Evolutionary conservation across 2,329 filamentous ascomycete species (phyloP).

Genomic region (Daldinia sp.): DNA sequence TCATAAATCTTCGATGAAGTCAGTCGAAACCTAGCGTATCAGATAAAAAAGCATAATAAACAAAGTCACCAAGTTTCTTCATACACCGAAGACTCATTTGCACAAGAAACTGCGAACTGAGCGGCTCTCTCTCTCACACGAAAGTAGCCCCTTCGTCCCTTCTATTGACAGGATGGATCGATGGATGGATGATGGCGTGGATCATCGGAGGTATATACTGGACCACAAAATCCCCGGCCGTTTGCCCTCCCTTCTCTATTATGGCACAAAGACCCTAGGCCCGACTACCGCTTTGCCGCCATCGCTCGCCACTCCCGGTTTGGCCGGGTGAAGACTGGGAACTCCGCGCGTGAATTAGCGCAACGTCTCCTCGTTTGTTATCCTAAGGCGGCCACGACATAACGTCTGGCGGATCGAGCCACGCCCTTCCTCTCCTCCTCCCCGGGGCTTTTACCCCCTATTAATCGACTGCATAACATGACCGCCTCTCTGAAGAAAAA

Average conservation of each 20-base stretch:
- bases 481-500: conserved; percentile 1
- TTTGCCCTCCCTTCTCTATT: conserved; percentile 7
- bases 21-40: not conserved
- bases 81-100: not conserved
- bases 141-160: conserved; percentile 16
- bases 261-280: conserved; percentile 31
- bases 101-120: conserved; percentile 12
- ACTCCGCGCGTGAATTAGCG: not conserved
- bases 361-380: not conserved
- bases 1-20: not conserved
- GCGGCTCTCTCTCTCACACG: not conserved
- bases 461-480: conserved; percentile 27
- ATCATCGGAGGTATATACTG: conserved; percentile 34
- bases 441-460: conserved; percentile 17
- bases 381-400: conserved; percentile 2
- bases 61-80: not conserved
- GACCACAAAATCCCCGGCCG: conserved; percentile 20
- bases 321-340: not conserved
- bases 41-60: not conserved
- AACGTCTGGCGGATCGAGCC: not conserved
- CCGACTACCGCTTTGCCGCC: not conserved
- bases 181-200: not conserved
- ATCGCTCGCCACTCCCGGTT: not conserved
- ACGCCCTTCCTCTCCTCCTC: conserved; percentile 2
- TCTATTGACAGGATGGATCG: conserved; percentile 26